These are phyloP conservation scores for Atkinsonella texensis DNA, from an alignment of 2,329 filamentous ascomycete species.

Conservation along the genomic window DNA sequence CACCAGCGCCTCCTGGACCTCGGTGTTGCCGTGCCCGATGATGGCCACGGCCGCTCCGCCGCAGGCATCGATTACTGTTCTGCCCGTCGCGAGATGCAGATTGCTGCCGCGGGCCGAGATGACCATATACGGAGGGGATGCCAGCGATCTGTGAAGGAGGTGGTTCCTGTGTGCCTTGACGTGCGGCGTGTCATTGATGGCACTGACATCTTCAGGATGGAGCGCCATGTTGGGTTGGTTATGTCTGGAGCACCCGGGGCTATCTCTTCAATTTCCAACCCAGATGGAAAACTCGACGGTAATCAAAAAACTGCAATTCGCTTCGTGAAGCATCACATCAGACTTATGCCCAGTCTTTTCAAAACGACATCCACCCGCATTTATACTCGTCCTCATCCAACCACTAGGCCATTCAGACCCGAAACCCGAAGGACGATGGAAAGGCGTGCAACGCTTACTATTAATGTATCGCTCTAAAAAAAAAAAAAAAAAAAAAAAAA, in stretches of 20 bases:
- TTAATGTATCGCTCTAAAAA: not conserved
- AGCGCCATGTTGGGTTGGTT: not conserved
- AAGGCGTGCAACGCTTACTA: not conserved
- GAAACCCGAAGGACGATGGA: not conserved
- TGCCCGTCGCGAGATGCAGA: not conserved
- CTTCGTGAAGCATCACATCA: too few species aligned
- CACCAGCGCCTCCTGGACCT: conserved; percentile 42
- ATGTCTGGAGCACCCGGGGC: not conserved
- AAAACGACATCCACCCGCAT: not conserved
- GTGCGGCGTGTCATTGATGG: not conserved
- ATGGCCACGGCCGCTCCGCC: conserved; percentile 41
- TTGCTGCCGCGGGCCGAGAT: not conserved
- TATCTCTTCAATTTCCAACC: not conserved
- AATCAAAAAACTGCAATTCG: too few species aligned
- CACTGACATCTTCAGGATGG: not conserved
- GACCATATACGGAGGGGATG: not conserved
- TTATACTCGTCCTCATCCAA: not conserved
- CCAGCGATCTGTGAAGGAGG: not conserved
- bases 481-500: too few species aligned
- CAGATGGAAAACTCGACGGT: too few species aligned
- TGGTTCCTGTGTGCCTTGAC: not conserved
- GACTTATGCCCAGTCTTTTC: too few species aligned
- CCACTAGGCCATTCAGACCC: not conserved
- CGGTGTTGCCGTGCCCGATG: conserved; percentile 46
- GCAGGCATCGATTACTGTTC: not conserved